phyloP scores from a whole-genome alignment of 208 protist genomes.

The Sergeia podlipaevii region DNA sequence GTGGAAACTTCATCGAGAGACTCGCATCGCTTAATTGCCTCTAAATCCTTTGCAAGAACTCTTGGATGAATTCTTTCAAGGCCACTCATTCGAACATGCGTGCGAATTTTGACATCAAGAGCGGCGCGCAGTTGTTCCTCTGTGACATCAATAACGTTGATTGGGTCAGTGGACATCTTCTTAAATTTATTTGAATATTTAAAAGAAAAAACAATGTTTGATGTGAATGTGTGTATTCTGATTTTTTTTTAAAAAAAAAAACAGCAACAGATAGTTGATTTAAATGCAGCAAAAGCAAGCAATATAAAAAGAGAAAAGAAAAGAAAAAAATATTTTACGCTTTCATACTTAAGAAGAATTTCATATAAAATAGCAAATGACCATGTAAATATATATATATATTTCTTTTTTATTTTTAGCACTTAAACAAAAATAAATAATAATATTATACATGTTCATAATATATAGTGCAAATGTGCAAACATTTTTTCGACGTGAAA shows the following conservation, averaged over 20 bases:
- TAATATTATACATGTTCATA: no score
- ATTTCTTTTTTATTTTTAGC: conserved; percentile 8
- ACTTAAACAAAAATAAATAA: conserved; percentile 8
- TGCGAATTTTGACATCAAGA: conserved; percentile 45
- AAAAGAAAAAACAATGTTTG: conserved; percentile 13
- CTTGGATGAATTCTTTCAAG: conserved; percentile 46
- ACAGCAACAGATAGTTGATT: conserved; percentile 4
- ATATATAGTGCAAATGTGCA: no score
- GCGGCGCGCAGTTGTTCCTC: conserved; percentile 42
- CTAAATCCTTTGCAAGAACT: conserved; percentile 67
- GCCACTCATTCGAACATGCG: conserved; percentile 68
- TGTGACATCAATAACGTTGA: conserved; percentile 30
- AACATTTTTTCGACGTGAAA: no score
- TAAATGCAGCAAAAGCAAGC: conserved; percentile 1
- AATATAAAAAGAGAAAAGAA: conserved; percentile 12
- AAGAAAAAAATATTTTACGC: conserved; percentile 2
- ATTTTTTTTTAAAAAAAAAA: conserved; percentile 15
- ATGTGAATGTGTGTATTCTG: neutral
- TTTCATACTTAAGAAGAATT: neutral
- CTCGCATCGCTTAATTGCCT: conserved; percentile 64
- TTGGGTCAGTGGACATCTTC: neutral
- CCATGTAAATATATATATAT: conserved; percentile 16
- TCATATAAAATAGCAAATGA: neutral
- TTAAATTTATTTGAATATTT: conserved; percentile 2
- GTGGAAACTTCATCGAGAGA: conserved; percentile 53